phyloP scores from a whole-genome alignment of 768 basidiomycete species.

The Boletus sp. region DNA sequence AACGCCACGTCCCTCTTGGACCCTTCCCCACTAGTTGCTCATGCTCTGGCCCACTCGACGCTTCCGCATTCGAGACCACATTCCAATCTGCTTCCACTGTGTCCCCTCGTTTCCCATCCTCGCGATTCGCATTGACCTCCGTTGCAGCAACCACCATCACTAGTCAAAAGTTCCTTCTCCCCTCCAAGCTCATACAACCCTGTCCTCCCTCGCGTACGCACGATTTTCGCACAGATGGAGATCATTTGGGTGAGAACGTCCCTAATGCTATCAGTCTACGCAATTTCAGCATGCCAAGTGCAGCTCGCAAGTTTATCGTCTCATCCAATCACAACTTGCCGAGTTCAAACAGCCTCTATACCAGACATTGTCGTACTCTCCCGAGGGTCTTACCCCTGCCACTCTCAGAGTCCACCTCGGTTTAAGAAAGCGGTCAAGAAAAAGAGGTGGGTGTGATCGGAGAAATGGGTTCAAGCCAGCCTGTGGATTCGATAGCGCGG shows the following conservation, averaged over 20 bases:
- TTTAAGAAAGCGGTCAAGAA: constrained; percentile 62
- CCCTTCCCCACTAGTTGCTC: constrained; percentile 7
- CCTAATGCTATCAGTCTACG: constrained; percentile 82
- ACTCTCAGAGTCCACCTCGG: constrained; percentile 57
- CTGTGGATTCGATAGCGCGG: constrained; percentile 36
- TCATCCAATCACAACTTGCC: no score
- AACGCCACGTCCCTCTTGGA: constrained; percentile 12
- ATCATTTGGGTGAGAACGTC: constrained; percentile 54
- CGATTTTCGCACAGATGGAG: constrained; percentile 22
- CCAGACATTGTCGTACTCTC: constrained; percentile 74
- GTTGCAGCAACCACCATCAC: constrained; percentile 7
- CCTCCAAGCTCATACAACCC: constrained; percentile 42
- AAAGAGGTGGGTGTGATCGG: constrained; percentile 42
- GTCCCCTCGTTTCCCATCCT: neutral
- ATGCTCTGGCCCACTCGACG: constrained; percentile 1
- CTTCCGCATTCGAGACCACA: constrained; percentile 1
- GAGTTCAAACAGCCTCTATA: no score
- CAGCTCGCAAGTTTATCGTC: constrained; percentile 23
- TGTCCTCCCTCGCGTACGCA: constrained; percentile 17
- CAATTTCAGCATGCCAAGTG: constrained; percentile 87
- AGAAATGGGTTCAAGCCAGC: constrained; percentile 14
- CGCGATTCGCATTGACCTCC: neutral
- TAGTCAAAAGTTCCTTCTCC: constrained; percentile 31
- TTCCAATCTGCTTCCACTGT: constrained; percentile 1
- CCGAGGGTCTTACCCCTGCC: constrained; percentile 53